Conservation (phyloP, 148 eudicot species). For the Gaultheria prostrata region DNA sequence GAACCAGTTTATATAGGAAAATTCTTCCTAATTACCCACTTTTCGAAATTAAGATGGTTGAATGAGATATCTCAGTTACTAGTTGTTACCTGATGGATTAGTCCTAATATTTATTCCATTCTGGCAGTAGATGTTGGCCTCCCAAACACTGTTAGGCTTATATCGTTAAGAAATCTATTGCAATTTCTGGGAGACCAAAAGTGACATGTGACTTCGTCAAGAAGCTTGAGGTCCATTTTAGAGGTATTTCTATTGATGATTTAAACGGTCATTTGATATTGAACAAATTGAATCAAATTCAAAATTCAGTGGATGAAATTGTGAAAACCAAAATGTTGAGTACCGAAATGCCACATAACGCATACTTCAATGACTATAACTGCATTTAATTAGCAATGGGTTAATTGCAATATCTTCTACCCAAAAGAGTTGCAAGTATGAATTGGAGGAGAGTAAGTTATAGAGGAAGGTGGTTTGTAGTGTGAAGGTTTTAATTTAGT, state of each 20-base stretch:
- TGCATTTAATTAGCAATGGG: neutral
- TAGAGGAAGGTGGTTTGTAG: neutral
- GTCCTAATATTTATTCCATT: neutral
- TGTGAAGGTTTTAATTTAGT: neutral
- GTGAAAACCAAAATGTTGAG: neutral
- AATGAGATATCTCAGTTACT: neutral
- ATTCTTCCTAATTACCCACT: neutral
- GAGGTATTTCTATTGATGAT: neutral
- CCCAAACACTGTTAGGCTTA: neutral
- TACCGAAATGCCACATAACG: neutral
- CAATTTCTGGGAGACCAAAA: neutral
- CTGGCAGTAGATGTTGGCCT: neutral
- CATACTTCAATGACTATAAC: neutral
- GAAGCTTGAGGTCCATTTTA: neutral
- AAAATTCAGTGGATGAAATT: neutral
- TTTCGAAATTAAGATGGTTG: neutral
- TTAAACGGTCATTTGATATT: neutral
- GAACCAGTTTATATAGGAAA: neutral
- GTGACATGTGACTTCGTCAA: neutral
- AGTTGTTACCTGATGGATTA: neutral
- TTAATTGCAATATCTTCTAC: neutral
- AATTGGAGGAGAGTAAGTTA: neutral
- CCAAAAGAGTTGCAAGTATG: neutral
- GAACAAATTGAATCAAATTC: neutral
- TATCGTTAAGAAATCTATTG: neutral